Evolutionary conservation across 176 grass and related monocot species (phyloP).

Genomic region (Dactylis glomerata): DNA sequence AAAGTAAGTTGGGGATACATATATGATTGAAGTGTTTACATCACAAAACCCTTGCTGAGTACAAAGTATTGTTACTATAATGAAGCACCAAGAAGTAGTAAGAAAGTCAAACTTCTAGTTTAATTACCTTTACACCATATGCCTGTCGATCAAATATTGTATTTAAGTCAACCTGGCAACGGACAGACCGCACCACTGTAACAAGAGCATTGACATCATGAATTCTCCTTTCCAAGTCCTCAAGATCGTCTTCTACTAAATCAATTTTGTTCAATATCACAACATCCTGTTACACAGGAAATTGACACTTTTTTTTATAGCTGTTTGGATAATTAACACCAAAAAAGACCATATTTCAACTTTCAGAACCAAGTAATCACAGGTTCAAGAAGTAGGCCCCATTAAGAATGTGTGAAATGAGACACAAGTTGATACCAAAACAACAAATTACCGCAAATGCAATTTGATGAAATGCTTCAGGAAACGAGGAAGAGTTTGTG

Average conservation of each 20-base stretch:
- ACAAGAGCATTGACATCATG: conserved; percentile 68
- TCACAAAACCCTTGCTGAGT: background rate
- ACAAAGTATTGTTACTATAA: background rate
- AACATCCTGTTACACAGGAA: conserved; percentile 58
- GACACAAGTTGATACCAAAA: background rate
- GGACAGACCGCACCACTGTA: conserved; percentile 62
- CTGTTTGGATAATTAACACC: conserved; percentile 19
- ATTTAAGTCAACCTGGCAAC: conserved; percentile 83
- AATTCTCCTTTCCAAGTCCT: conserved; percentile 82
- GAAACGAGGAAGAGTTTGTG: conserved; percentile 62
- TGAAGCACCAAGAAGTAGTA: background rate
- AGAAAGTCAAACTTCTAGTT: conserved; percentile 19
- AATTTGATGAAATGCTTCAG: conserved; percentile 94
- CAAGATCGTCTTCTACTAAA: conserved; percentile 56
- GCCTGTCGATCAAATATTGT: conserved; percentile 77
- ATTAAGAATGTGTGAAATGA: conserved; percentile 16
- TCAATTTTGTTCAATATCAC: conserved; percentile 99
- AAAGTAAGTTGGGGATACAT: conserved; percentile 11
- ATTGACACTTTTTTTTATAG: background rate
- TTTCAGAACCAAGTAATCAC: background rate
- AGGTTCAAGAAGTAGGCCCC: background rate
- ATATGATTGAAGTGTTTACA: background rate
- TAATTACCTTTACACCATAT: conserved; percentile 74
- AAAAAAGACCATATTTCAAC: background rate
- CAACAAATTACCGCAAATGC: conserved; percentile 76